Percentiles rank a stretch among this genome's conserved stretches.
phyloP scores from a whole-genome alignment of 768 basidiomycete species.

The Naganishia vaughanmartiniae region DNA sequence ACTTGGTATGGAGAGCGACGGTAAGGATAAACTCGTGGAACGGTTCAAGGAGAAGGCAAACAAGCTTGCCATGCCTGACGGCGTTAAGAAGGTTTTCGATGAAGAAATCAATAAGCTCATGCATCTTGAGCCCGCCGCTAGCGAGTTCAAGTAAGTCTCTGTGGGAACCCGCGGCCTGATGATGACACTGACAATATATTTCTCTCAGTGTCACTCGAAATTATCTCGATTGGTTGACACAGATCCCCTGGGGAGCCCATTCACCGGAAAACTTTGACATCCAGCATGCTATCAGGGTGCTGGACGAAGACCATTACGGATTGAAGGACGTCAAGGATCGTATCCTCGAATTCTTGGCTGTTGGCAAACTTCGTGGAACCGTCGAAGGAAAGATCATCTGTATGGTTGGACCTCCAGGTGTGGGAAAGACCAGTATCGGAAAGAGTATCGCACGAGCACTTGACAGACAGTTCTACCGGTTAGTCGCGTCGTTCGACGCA shows the following conservation, averaged over 20 bases:
- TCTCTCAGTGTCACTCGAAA: slow-evolving; percentile 70
- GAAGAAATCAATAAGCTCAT: slow-evolving; percentile 89
- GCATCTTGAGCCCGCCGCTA: slow-evolving; percentile 83
- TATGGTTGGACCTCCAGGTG: slow-evolving; percentile 92
- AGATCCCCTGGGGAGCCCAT: slow-evolving; percentile 96
- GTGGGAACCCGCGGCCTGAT: not conserved
- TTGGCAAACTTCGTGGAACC: slow-evolving; percentile 88
- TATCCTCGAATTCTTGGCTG: slow-evolving; percentile 92
- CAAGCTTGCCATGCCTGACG: slow-evolving; percentile 79
- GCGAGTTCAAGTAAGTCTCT: slow-evolving; percentile 67
- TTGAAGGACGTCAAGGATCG: slow-evolving; percentile 87
- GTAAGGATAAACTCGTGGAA: slow-evolving; percentile 89
- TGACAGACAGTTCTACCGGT: slow-evolving; percentile 83
- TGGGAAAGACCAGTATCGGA: slow-evolving; percentile 94
- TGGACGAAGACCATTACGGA: slow-evolving; percentile 95
- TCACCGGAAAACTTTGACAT: slow-evolving; percentile 91
- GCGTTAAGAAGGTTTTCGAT: slow-evolving; percentile 88
- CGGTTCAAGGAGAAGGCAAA: slow-evolving; percentile 85
- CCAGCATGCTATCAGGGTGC: slow-evolving; percentile 70
- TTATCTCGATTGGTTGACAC: slow-evolving; percentile 68
- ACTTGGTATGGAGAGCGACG: slow-evolving; percentile 89
- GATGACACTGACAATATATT: not conserved
- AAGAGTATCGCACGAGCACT: slow-evolving; percentile 91
- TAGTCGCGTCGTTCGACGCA: not conserved
- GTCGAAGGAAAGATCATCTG: slow-evolving; percentile 98